Evolutionary conservation across 2,329 filamentous ascomycete species (phyloP), one percentile per base, ranked within the genome.

Genomic region (Fusarium xyrophilum): DNA sequence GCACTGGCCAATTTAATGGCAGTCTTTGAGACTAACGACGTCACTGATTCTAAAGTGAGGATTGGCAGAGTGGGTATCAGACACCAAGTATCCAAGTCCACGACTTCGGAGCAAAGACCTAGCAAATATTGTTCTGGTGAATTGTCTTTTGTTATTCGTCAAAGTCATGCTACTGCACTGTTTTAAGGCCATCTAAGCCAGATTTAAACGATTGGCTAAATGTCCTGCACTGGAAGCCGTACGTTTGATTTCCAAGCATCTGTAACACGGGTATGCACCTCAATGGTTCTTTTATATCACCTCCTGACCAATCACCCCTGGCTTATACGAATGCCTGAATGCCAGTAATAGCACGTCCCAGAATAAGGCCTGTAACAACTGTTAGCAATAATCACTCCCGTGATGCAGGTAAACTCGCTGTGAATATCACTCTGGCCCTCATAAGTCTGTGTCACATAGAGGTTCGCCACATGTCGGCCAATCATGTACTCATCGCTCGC

Each of bases 371-470:
- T 92, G 72, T n/a, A 48, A 27, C 43, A 4, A 3, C 10, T 68
- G 78, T 65, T 73, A 63, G 62, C 43, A 62, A 47, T 40, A 40
- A 32, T 54, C 38, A 19, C 23, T 30, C 33, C 28, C 44, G 54
- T 17, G 35, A 38, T 39, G 14, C n/a, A 39, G 30, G 23, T 35
- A 63, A 60, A 87, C 91, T 86, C 82, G 95, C 93, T 88, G 79
- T 98, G 96, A 77, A 98, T 98, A 80, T 98, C 96, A 76, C 94
- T 97, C 81, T 98, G 96, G 25, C 96, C 96, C 82, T 99, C 96
- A 74, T 99, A 99, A 3, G 95, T 98, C 82, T 98, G 95, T 56
- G 95, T 96, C 55, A 99, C 96, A 79, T 96, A 99, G 68, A 99
- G 80, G 79, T 99, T 99, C 59, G 95, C 91, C 62, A 97, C 96